Percentiles rank a stretch among this genome's conserved stretches.
phyloP scores from a whole-genome alignment of 306 rosid genomes.

The Psophocarpus tetragonolobus region DNA sequence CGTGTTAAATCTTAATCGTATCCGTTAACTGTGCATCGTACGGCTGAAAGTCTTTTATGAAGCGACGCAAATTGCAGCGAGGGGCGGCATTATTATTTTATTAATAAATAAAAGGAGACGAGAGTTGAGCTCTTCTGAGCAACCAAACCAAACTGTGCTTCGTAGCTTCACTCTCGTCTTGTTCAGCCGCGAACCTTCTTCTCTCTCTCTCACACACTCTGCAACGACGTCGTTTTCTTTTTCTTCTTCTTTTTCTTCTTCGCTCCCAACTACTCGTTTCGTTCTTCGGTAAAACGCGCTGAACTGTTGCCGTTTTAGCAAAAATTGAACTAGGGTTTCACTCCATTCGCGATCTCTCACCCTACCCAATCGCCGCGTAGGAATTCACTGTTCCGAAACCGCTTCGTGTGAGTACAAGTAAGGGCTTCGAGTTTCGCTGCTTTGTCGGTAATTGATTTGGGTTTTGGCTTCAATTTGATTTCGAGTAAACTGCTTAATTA shows the following conservation, averaged over 20 bases:
- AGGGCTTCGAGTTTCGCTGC: slow-evolving; percentile 14
- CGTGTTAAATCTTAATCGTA: background rate
- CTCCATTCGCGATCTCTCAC: slow-evolving; percentile 10
- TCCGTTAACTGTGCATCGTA: slow-evolving; percentile 6
- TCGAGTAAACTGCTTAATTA: slow-evolving; percentile 12
- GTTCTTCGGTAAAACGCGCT: background rate
- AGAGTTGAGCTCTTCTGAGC: background rate
- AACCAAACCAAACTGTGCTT: background rate
- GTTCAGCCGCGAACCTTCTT: background rate
- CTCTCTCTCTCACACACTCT: background rate
- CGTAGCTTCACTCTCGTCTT: background rate
- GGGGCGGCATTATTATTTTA: slow-evolving; percentile 12
- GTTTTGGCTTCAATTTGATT: background rate
- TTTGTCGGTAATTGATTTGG: slow-evolving; percentile 26
- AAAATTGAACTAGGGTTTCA: slow-evolving; percentile 37
- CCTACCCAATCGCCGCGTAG: slow-evolving; percentile 1
- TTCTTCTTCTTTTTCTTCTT: background rate
- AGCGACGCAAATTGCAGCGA: slow-evolving; percentile 4
- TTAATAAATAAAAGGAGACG: background rate
- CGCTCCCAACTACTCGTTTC: background rate
- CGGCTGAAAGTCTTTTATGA: background rate
- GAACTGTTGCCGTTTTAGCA: background rate
- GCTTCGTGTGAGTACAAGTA: background rate
- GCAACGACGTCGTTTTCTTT: slow-evolving; percentile 13
- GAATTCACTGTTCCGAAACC: background rate